Evolutionary conservation across 106 monocot genomes (phyloP), one percentile per base, ranked within the genome.

Genomic region (Allium sativum): DNA sequence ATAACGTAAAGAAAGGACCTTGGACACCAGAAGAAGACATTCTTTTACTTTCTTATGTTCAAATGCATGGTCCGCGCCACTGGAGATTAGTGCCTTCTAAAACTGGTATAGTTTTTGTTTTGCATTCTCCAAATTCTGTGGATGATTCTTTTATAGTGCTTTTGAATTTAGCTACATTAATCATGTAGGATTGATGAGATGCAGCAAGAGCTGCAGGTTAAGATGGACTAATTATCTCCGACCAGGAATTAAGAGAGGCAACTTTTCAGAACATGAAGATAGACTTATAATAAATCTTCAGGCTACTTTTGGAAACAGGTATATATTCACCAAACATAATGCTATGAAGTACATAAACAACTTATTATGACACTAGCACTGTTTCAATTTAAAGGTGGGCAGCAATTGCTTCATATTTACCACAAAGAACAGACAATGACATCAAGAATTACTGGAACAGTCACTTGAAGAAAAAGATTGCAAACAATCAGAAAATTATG

Each of bases 401-500:
- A n/a, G 67, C 74, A 16, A 82, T 82, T 73, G 82, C 82, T n/a
- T 78, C 82, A 5, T 74, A 74, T 55, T 77, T 82, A 18, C 81
- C 81, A 2, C 81, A 70, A 41, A 77, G 81, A 73, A 82, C 81
- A 22, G 81, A 82, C 56, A 82, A 82, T 46, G 77, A 82, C 21
- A 82, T 82, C 58, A 82, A 82, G 70, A 82, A 82, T 57, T 82
- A 77, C 70, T 82, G 81, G 81, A 82, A 82, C 70, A 82, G 73
- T 55, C 81, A 82, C 57, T 69, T 82, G 14, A 82, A 82, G 81
- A 82, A 82, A 65, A 82, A 72, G 72, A 55, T 82, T 21, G 68
- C 68, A 45, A 77, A 70, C 43, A 46, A 48, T 57, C 51, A 70
- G 10, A 20, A 61, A 42, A 9, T 68, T 22, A 48, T 10, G 17